A percentile compares a stretch with the other conserved stretches of the same genome.
These are phyloP conservation scores for Cercospora brassicicola DNA, from an alignment of 2,329 filamentous ascomycete genomes.

Conservation along the genomic window DNA sequence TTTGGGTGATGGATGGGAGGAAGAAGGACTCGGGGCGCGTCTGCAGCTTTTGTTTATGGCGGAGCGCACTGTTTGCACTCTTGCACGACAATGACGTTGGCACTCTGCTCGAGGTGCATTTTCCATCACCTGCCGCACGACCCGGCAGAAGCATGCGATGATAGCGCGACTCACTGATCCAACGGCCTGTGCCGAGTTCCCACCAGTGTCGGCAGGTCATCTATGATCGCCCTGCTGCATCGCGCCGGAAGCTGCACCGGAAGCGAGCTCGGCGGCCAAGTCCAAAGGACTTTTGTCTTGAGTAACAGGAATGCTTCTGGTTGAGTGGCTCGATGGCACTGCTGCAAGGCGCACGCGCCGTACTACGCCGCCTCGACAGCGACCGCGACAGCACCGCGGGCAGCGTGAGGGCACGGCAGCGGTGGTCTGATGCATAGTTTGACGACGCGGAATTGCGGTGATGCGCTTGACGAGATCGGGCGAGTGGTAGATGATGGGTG, in stretches of 20 bases:
- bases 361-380: background rate
- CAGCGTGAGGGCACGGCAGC: background rate
- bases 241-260: constrained; percentile 5
- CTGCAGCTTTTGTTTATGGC: background rate
- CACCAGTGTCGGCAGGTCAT: background rate
- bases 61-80: background rate
- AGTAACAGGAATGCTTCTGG: background rate
- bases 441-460: background rate
- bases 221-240: background rate
- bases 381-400: background rate
- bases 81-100: background rate
- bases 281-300: background rate
- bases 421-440: background rate
- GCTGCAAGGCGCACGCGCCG: background rate
- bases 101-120: background rate
- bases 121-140: background rate
- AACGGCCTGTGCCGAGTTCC: background rate
- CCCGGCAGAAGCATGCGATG: background rate
- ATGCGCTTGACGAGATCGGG: constrained; percentile 1
- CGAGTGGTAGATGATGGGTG: background rate
- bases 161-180: background rate
- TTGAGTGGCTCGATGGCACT: background rate
- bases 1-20: background rate
- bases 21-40: no score
- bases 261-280: background rate